These are phyloP conservation scores for Brettanomyces anomalus DNA, from an alignment of 805 yeast species.

Conservation along the genomic window DNA sequence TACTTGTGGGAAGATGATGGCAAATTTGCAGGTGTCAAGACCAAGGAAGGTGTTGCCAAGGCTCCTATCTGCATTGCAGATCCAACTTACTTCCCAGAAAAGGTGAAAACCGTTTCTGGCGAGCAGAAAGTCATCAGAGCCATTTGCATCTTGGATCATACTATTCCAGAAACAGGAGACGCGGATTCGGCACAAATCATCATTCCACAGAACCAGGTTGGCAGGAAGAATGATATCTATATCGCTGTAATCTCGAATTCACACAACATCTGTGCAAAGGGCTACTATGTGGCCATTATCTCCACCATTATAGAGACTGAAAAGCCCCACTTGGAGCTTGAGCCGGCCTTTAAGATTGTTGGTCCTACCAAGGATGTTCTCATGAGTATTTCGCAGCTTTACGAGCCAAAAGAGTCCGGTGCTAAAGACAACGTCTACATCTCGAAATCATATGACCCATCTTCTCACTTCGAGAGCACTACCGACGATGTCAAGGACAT, in stretches of 20 bases:
- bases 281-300: conserved; percentile 85
- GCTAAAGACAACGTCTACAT: conserved; percentile 67
- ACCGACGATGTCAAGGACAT: conserved; percentile 96
- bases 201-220: conserved; percentile 93
- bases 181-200: conserved; percentile 89
- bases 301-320: conserved; percentile 93
- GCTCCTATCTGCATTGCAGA: conserved; percentile 95
- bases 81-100: conserved; percentile 93
- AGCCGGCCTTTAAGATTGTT: conserved; percentile 85
- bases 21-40: conserved; percentile 75
- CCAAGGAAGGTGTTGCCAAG: conserved; percentile 85
- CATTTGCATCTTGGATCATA: conserved; percentile 83
- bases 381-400: conserved; percentile 89
- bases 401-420: conserved; percentile 84
- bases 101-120: conserved; percentile 58
- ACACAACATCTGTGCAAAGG: conserved; percentile 85
- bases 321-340: conserved; percentile 83
- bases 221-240: conserved; percentile 88
- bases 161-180: conserved; percentile 72
- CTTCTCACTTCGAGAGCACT: conserved; percentile 91
- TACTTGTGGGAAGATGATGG: conserved; percentile 64
- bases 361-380: conserved; percentile 75
- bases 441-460: conserved; percentile 86
- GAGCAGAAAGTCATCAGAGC: conserved; percentile 64
- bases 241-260: conserved; percentile 83